These are phyloP conservation scores for Pleurotus cornucopiae DNA, from an alignment of 768 basidiomycete species.

Conservation along the genomic window DNA sequence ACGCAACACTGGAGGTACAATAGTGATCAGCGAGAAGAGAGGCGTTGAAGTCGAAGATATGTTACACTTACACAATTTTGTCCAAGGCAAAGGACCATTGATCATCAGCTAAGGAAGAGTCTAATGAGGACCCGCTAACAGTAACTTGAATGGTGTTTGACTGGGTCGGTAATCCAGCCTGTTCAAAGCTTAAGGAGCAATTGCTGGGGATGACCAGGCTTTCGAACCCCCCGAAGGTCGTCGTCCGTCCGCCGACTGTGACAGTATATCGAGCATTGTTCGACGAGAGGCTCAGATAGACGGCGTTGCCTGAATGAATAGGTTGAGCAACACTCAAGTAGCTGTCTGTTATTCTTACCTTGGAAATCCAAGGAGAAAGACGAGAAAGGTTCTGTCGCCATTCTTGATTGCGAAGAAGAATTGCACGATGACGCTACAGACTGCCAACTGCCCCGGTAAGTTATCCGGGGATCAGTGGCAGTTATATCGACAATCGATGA, in stretches of 20 bases:
- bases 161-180: not conserved
- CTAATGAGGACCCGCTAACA: not conserved
- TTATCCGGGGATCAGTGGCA: not conserved
- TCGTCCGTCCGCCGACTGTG: not conserved
- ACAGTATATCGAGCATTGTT: not conserved
- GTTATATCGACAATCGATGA: not conserved
- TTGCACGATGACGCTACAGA: not conserved
- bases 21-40: too few species aligned
- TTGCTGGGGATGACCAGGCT: not conserved
- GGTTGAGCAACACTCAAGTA: not conserved
- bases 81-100: constrained; percentile 1
- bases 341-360: not conserved
- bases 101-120: not conserved
- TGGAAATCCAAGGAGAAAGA: not conserved
- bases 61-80: not conserved
- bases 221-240: not conserved
- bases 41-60: not conserved
- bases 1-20: too few species aligned
- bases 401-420: not conserved
- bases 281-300: not conserved
- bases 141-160: not conserved
- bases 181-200: not conserved
- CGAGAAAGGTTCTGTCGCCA: not conserved
- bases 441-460: not conserved
- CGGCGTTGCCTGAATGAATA: not conserved